Base-by-base conservation (phyloP, 1,284 basidiomycete genomes). In the Malassezia vespertilionis region DNA sequence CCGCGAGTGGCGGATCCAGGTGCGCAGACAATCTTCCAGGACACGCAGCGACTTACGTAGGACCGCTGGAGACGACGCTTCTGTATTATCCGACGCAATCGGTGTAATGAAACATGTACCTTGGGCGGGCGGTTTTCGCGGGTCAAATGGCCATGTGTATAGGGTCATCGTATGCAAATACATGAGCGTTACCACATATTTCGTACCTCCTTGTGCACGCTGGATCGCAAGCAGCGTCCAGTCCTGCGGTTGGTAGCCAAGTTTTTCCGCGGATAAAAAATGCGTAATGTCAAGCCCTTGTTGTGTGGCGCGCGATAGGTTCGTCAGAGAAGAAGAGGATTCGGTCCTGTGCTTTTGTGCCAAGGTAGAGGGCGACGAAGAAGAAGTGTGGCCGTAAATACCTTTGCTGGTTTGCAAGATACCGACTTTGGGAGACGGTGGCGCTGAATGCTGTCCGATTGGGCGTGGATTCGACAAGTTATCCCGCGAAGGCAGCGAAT, bases 61-160 rank as follows among this genome's bases (percentile, higher is more conserved):
- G 11, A 32, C 24, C 15, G 20, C 30, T 18, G 37, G 8, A 26
- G 27, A 9, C 11, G 24, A 7, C n/a, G 36, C 20, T 7, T 30
- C 30, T 8, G 8, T 8, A 18, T 34, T 22, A 1, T 28, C 15
- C 5, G 12, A 7, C 4, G 14, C 34, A 4, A 30, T 28, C 0
- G 31, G 37, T 4, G 48, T 51, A 6, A 45, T 33, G 28, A 31
- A 51, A 26, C 48, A 51, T 5, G 10, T 30, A 9, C 43, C 36
- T 28, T 43, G 36, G 5, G 21, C 22, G 15, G 21, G 23, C 5
- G 42, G 33, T 14, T 33, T 27, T 5, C 33, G 35, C 6, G 48
- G 42, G 26, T 51, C 42, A 14, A 51, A 21, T 4, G 48, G 48
- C 48, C 48, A 51, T 5, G 48, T 21, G 26, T 40, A 51, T 14